Conservation (phyloP, 192 early-diverging fungal genomes). For the Coemansia sp. region DNA sequence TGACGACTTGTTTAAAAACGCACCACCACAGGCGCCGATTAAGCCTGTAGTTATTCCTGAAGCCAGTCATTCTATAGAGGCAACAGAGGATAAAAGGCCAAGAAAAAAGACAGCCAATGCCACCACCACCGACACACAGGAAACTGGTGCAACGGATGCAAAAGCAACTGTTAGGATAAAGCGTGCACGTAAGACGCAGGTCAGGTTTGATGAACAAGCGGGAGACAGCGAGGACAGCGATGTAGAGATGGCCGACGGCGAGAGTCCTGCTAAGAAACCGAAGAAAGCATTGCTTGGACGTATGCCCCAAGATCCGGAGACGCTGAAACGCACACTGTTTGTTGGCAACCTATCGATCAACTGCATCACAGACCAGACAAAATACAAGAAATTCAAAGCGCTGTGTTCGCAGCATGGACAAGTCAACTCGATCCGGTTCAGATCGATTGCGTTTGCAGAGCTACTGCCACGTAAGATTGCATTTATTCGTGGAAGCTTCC, state of each 20-base stretch:
- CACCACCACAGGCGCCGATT: conserved; percentile 28
- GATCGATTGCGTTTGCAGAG: conserved; percentile 71
- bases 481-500: conserved; percentile 81
- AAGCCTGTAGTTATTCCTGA: conserved; percentile 13
- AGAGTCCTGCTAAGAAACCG: conserved; percentile 15
- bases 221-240: conserved; percentile 14
- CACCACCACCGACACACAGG: not conserved
- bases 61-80: not conserved
- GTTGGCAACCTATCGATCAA: conserved; percentile 86
- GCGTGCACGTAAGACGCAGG: conserved; percentile 32
- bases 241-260: conserved; percentile 12
- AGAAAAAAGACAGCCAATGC: not conserved
- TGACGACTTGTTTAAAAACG: conserved; percentile 66
- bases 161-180: conserved; percentile 26
- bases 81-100: not conserved
- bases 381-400: conserved; percentile 67
- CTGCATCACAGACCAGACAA: conserved; percentile 65
- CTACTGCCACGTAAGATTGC: conserved; percentile 69
- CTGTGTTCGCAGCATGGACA: conserved; percentile 69
- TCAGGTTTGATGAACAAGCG: conserved; percentile 12
- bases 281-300: conserved; percentile 47
- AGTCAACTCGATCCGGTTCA: conserved; percentile 86
- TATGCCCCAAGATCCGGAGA: conserved; percentile 56
- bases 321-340: conserved; percentile 81
- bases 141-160: conserved; percentile 1